Evolutionary conservation across 768 basidiomycete genomes (phyloP).

Genomic region (Lyophyllum shimeji): DNA sequence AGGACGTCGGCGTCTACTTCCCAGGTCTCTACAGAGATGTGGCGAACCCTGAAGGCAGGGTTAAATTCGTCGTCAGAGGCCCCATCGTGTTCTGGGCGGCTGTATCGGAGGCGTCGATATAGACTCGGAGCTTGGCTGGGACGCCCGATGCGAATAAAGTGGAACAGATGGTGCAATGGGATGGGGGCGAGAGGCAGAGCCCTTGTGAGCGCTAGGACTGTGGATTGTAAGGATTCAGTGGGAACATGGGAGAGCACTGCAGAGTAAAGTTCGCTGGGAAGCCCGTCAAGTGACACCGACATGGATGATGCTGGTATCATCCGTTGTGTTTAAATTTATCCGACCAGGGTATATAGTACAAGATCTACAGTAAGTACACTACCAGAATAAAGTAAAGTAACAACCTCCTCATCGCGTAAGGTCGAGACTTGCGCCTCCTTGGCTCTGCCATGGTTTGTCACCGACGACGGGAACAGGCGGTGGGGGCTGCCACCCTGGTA

Average conservation of each 20-base stretch:
- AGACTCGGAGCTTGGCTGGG: conserved; percentile 55
- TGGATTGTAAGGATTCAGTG: conserved; percentile 43
- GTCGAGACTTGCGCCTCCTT: conserved; percentile 2
- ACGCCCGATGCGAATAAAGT: conserved; percentile 49
- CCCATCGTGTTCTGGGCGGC: conserved; percentile 1
- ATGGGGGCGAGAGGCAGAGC: conserved; percentile 64
- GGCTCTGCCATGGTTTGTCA: conserved; percentile 8
- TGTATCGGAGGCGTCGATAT: conserved; percentile 51
- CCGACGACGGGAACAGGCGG: not conserved
- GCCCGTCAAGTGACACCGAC: conserved; percentile 24
- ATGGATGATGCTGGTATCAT: conserved; percentile 1
- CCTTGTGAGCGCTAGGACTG: conserved; percentile 57
- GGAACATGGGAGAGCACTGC: conserved; percentile 55
- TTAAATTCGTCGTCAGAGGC: conserved; percentile 9
- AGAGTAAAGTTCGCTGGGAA: conserved; percentile 71
- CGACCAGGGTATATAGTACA: conserved; percentile 2
- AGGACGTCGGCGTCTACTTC: conserved; percentile 72
- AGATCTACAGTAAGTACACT: conserved; percentile 1
- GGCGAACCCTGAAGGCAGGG: conserved; percentile 41
- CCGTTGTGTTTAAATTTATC: not conserved
- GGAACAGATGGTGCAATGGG: conserved; percentile 57
- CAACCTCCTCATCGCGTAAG: not conserved
- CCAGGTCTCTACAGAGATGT: conserved; percentile 62
- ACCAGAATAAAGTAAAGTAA: not conserved
- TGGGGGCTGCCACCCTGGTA: conserved; percentile 11